Percentiles rank a stretch among this genome's conserved stretches.
phyloP scores from a whole-genome alignment of 1,284 basidiomycete genomes.

The Leccinum angustisporum region DNA sequence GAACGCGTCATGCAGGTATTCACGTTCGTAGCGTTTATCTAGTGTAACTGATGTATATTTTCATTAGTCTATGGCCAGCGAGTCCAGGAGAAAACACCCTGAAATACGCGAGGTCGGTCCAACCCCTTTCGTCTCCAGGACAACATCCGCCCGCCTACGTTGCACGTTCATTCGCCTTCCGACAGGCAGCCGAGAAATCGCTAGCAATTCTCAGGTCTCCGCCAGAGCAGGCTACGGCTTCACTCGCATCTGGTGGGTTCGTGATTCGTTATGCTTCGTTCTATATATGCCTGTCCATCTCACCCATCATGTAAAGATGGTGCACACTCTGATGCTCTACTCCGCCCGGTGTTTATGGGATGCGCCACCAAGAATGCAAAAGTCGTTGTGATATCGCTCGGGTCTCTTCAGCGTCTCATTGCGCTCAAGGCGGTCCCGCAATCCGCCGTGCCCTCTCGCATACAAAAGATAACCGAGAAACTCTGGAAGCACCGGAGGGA shows the following conservation, averaged over 20 bases:
- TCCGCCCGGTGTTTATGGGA: constrained; percentile 91
- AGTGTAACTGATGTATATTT: too few relatives aligned
- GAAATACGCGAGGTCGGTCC: too few relatives aligned
- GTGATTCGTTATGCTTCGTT: constrained; percentile 2
- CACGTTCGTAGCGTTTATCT: too few relatives aligned
- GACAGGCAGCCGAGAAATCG: constrained; percentile 81
- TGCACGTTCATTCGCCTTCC: neutral
- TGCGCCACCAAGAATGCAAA: constrained; percentile 93
- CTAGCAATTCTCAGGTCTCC: constrained; percentile 75
- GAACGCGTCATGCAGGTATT: too few relatives aligned
- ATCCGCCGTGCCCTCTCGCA: constrained; percentile 56
- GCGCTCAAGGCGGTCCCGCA: constrained; percentile 83
- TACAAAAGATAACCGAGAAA: constrained; percentile 31
- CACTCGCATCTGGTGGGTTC: constrained; percentile 60
- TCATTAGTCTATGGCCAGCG: too few relatives aligned
- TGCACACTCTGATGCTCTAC: constrained; percentile 76
- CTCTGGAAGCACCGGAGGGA: constrained; percentile 28
- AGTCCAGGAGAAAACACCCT: too few relatives aligned
- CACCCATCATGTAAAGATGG: constrained; percentile 52
- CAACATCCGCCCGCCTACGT: too few relatives aligned
- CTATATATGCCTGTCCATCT: neutral
- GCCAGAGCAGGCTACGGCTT: constrained; percentile 65
- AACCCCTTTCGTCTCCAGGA: too few relatives aligned
- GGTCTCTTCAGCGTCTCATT: constrained; percentile 90
- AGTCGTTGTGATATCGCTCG: constrained; percentile 89